Percentiles rank a stretch among this genome's conserved stretches.
Evolutionary conservation across 1,139 yeast genomes (phyloP).

Genomic region (Pichiaceae sp.): DNA sequence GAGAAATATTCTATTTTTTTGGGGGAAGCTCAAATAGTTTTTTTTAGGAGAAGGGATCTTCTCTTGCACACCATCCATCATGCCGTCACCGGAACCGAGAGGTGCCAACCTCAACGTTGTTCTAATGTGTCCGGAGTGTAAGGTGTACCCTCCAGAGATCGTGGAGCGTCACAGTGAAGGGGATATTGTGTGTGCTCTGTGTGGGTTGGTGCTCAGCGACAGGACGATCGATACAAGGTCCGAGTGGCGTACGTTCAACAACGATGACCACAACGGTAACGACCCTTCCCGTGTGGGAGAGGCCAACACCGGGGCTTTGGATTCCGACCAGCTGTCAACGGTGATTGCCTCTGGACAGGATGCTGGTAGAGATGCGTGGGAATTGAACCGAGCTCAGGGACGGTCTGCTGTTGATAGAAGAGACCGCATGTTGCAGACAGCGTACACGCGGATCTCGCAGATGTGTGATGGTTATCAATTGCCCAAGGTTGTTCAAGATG

Average conservation of each 20-base stretch:
- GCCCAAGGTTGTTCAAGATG: constrained; percentile 93
- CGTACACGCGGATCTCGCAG: constrained; percentile 85
- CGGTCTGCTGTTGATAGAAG: constrained; percentile 77
- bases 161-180: constrained; percentile 96
- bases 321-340: constrained; percentile 87
- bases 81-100: constrained; percentile 3
- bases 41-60: no score
- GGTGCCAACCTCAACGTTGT: constrained; percentile 70
- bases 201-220: constrained; percentile 90
- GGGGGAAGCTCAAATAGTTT: not conserved
- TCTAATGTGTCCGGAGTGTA: constrained; percentile 92
- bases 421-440: constrained; percentile 81
- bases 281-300: constrained; percentile 99
- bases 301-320: constrained; percentile 91
- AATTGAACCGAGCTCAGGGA: constrained; percentile 82
- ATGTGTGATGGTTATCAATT: constrained; percentile 96
- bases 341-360: constrained; percentile 83
- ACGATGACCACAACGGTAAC: constrained; percentile 96
- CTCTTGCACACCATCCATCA: not conserved
- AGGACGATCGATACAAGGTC: constrained; percentile 91
- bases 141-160: constrained; percentile 89
- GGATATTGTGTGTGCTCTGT: constrained; percentile 93
- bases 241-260: constrained; percentile 97
- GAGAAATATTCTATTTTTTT: not conserved
- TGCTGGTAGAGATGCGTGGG: constrained; percentile 72